Evolutionary conservation across 495 filamentous ascomycete genomes (phyloP).

Genomic region (Lepidopterella palustris): DNA sequence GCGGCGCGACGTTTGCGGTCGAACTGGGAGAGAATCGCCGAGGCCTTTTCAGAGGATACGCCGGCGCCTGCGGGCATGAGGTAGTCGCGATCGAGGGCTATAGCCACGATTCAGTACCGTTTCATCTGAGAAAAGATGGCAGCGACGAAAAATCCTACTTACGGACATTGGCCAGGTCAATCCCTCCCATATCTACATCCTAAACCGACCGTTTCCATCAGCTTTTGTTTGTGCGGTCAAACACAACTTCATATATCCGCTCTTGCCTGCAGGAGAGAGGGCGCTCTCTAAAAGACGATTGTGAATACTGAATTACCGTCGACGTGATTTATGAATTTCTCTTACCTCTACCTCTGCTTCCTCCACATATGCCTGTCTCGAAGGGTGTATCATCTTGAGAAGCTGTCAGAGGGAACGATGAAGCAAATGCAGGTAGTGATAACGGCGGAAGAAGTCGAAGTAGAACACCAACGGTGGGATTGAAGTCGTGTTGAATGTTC

Average conservation of each 20-base stretch:
- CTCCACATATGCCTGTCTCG: constrained; percentile 93
- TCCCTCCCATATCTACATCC: constrained; percentile 56
- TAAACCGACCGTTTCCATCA: constrained; percentile 24
- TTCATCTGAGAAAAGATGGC: background rate
- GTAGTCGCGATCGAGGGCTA: constrained; percentile 83
- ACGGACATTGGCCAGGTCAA: constrained; percentile 78
- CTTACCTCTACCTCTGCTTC: constrained; percentile 68
- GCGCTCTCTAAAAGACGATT: constrained; percentile 8
- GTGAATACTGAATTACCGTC: constrained; percentile 25
- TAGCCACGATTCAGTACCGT: background rate
- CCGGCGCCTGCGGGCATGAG: constrained; percentile 65
- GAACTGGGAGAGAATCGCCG: constrained; percentile 83
- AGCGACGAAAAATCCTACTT: constrained; percentile 34
- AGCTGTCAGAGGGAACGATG: too few relatives aligned
- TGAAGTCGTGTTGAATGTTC: too few relatives aligned
- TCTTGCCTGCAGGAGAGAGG: constrained; percentile 14
- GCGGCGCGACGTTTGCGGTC: constrained; percentile 82
- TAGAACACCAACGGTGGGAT: too few relatives aligned
- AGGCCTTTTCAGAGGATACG: constrained; percentile 80
- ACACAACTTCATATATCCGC: background rate
- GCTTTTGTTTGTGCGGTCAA: constrained; percentile 1
- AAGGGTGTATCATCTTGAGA: constrained; percentile 68
- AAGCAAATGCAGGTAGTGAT: too few relatives aligned
- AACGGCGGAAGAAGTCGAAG: too few relatives aligned
- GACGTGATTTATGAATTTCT: constrained; percentile 15